Conservation (phyloP, 2,329 filamentous ascomycete genomes). For the Fusarium solani-melongenae region DNA sequence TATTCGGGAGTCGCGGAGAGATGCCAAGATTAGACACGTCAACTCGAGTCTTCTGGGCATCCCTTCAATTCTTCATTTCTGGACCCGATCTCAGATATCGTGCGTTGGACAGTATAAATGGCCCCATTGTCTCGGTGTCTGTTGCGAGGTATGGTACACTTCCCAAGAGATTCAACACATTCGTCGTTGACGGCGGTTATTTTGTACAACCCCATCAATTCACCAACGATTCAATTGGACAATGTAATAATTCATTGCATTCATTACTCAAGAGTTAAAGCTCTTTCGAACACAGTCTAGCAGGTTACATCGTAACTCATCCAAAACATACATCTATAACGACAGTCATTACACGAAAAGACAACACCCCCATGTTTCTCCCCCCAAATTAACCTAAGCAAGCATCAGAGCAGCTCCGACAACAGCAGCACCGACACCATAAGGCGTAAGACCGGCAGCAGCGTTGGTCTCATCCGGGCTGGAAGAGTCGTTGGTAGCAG, state of each 20-base stretch:
- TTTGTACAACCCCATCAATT: not conserved
- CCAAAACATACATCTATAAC: not conserved
- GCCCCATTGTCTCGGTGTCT: not conserved
- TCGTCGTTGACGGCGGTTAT: not conserved
- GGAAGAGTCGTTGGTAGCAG: constrained; percentile 19
- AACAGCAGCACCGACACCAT: constrained; percentile 29
- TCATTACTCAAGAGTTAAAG: not conserved
- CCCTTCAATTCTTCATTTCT: not conserved
- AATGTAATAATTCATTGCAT: not conserved
- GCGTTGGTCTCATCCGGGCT: constrained; percentile 31
- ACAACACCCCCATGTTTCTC: not conserved
- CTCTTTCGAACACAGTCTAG: not conserved
- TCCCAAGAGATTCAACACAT: not conserved
- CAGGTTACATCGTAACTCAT: constrained; percentile 15
- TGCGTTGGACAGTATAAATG: not conserved
- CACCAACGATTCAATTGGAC: not conserved
- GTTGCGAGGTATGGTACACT: not conserved
- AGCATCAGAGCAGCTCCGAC: constrained; percentile 34
- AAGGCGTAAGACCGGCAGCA: constrained; percentile 27
- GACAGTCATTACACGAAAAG: not conserved
- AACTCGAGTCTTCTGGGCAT: not conserved
- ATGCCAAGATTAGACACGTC: not conserved
- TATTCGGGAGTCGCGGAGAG: not conserved
- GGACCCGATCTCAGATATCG: not conserved
- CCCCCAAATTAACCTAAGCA: constrained; percentile 15